phyloP scores from a whole-genome alignment of 352 stramenopile species.

The Phytophthora kernoviae region DNA sequence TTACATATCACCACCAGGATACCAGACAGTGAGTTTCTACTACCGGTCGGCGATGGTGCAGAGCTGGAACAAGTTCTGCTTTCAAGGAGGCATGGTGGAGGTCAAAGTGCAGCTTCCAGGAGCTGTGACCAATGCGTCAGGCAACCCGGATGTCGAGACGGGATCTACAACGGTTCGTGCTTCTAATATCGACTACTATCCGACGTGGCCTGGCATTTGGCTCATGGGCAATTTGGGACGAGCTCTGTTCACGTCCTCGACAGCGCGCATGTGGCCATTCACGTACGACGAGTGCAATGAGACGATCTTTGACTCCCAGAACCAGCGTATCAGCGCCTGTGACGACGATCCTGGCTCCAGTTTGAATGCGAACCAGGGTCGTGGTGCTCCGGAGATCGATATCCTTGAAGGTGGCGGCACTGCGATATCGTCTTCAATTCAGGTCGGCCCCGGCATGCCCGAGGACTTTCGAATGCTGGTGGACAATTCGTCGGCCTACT shows the following conservation, averaged over 20 bases:
- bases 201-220: conserved; percentile 93
- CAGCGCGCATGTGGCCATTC: conserved; percentile 93
- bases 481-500: conserved; percentile 22
- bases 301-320: conserved; percentile 34
- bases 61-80: conserved; percentile 93
- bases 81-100: conserved; percentile 88
- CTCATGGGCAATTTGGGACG: conserved; percentile 93
- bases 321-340: conserved; percentile 81
- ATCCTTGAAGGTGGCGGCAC: conserved; percentile 83
- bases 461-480: conserved; percentile 34
- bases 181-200: conserved; percentile 39
- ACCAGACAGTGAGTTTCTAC: conserved; percentile 37
- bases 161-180: conserved; percentile 30
- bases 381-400: conserved; percentile 94
- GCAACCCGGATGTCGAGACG: conserved; percentile 41
- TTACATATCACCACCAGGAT: conserved; percentile 46
- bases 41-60: conserved; percentile 75
- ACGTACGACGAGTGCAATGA: conserved; percentile 91
- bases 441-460: conserved; percentile 69
- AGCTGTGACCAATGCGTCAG: conserved; percentile 48
- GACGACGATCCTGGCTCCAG: conserved; percentile 89
- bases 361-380: conserved; percentile 79
- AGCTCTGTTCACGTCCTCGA: conserved; percentile 89
- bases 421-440: conserved; percentile 80
- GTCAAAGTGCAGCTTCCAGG: conserved; percentile 86